Conservation (phyloP, 2,329 filamentous ascomycete genomes). For the Whalleya microplaca region DNA sequence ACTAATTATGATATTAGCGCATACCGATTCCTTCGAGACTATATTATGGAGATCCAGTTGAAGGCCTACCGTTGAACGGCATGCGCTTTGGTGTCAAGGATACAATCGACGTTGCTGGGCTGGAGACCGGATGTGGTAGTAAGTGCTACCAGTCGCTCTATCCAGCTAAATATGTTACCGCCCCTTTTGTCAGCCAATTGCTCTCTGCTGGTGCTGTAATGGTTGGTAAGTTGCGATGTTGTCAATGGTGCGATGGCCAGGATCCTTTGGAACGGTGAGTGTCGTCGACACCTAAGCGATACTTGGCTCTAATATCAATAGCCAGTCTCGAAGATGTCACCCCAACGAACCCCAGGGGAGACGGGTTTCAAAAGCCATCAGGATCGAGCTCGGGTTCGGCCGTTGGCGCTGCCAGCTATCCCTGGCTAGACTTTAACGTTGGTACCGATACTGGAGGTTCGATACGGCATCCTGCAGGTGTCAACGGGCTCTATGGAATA, state of each 20-base stretch:
- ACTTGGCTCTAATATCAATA: not conserved
- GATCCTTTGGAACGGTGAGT: conserved; percentile 22
- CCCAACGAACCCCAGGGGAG: conserved; percentile 25
- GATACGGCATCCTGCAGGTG: conserved; percentile 22
- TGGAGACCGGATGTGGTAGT: conserved; percentile 23
- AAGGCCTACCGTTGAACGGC: conserved; percentile 9
- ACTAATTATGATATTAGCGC: too few relatives aligned
- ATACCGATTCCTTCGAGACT: conserved; percentile 26
- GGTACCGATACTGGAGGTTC: conserved; percentile 28
- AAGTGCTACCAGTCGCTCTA: conserved; percentile 16
- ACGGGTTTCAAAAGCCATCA: conserved; percentile 22
- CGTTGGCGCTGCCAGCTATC: conserved; percentile 17
- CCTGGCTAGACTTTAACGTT: conserved; percentile 27
- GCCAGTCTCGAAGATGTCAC: conserved; percentile 20
- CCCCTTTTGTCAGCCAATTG: conserved; percentile 14
- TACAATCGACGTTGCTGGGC: conserved; percentile 19
- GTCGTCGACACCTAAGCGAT: not conserved
- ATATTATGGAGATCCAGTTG: not conserved
- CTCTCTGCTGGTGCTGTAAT: conserved; percentile 25
- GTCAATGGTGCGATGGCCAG: conserved; percentile 26
- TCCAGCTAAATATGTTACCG: conserved; percentile 3
- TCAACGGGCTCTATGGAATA: conserved; percentile 25
- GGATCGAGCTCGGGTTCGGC: conserved; percentile 24
- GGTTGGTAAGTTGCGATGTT: conserved; percentile 26
- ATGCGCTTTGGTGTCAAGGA: conserved; percentile 29